These are phyloP conservation scores for Verticillium nubilum DNA, from an alignment of 2,329 filamentous ascomycete genomes.

Conservation along the genomic window DNA sequence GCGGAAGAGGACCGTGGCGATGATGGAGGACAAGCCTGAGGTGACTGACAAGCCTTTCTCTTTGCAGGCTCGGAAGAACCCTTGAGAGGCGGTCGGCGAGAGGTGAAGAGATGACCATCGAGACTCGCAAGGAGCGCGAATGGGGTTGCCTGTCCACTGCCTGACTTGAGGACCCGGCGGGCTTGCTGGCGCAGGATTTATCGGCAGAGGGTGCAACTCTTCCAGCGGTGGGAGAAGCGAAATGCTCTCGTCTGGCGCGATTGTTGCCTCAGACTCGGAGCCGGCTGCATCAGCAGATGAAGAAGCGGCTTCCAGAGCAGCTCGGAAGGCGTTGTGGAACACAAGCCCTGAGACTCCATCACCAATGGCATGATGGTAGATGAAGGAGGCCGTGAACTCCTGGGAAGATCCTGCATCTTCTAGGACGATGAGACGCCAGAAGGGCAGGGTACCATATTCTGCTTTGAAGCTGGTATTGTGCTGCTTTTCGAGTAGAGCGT, in stretches of 20 bases:
- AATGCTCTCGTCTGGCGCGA: constrained; percentile 11
- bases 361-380: constrained; percentile 41
- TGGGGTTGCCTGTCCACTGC: constrained; percentile 32
- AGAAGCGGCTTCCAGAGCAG: constrained; percentile 21
- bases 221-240: constrained; percentile 34
- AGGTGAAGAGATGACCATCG: constrained; percentile 10
- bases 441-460: constrained; percentile 28
- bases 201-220: constrained; percentile 28
- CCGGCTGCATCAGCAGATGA: neutral
- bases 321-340: constrained; percentile 36
- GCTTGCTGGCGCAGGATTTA: constrained; percentile 23
- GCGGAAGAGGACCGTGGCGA: constrained; percentile 7
- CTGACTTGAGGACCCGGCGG: constrained; percentile 25
- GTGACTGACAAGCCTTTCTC: constrained; percentile 6
- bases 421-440: constrained; percentile 38
- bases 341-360: constrained; percentile 38
- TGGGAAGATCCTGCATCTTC: constrained; percentile 14
- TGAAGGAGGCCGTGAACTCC: constrained; percentile 35
- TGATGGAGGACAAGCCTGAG: constrained; percentile 8
- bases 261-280: neutral
- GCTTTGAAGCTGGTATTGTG: constrained; percentile 27
- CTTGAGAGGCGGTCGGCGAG: constrained; percentile 1
- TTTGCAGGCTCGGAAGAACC: constrained; percentile 11
- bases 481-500: constrained; percentile 30
- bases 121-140: constrained; percentile 14